Evolutionary conservation across 495 filamentous ascomycete genomes (phyloP).

Genomic region (Talaromyces liani): DNA sequence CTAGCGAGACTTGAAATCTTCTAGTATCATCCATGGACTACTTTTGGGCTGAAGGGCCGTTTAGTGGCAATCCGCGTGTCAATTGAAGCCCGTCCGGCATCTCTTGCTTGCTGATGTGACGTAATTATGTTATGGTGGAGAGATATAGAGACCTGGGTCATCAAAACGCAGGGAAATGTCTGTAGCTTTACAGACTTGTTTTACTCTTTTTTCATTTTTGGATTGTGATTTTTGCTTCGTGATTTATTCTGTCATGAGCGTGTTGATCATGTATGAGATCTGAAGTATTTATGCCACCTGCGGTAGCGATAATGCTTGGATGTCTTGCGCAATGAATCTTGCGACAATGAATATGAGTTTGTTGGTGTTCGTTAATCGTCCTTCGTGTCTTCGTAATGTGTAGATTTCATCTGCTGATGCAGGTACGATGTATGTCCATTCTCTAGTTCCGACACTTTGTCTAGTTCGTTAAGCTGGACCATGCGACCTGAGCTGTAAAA

Average conservation of each 20-base stretch:
- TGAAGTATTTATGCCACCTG: neutral
- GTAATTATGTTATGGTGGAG: conserved; percentile 1
- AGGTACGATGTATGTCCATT: neutral
- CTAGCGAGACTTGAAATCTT: neutral
- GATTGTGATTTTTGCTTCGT: neutral
- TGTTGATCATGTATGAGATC: neutral
- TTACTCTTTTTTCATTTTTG: neutral
- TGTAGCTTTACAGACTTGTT: neutral
- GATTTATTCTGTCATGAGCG: neutral
- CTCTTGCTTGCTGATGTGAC: neutral
- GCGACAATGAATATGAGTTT: neutral
- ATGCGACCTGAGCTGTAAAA: too few relatives aligned
- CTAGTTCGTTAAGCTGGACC: too few relatives aligned
- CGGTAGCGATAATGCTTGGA: neutral
- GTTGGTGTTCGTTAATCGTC: neutral
- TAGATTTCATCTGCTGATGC: neutral
- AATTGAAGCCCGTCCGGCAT: neutral
- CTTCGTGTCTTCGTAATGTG: neutral
- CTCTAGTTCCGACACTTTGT: too few relatives aligned
- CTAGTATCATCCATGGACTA: neutral
- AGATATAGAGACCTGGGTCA: neutral
- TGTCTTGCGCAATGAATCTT: neutral
- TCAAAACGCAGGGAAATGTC: neutral
- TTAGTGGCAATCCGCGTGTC: neutral
- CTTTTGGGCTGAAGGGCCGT: neutral